Evolutionary conservation across 768 basidiomycete genomes (phyloP), one percentile per base, ranked within the genome.

Genomic region (Artomyces pyxidatus): DNA sequence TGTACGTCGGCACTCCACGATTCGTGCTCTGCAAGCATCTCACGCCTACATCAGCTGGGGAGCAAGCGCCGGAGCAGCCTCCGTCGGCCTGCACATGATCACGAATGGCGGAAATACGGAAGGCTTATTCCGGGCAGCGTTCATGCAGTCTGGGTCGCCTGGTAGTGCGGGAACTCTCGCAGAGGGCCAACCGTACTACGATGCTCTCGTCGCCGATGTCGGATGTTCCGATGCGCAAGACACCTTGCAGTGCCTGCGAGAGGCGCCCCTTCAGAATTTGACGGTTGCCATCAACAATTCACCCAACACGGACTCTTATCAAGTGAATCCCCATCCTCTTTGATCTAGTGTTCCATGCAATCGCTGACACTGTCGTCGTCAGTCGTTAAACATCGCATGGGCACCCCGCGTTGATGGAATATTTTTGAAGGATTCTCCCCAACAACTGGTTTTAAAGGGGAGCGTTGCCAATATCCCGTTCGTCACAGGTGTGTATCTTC

Each of bases 41-140:
- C 28, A 2, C 39, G 3, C 17, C 8, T 19, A 3, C 3, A n/a
- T 12, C 27, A 56, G 55, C n/a, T 56, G 53, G 39, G 71, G 71
- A 2, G 56, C 70, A 45, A 61, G 58, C 1, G 68, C 70, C 1
- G 71, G 71, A 6, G 67, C 69, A 11, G 63, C 65, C 42, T 55
- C 53, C 32, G 60, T 65, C 25, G 49, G 54, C 6, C 30, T 61
- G 48, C 64, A 66, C 16, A 42, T 58, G 30, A 11, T 56, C 0
- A 39, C 55, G 7, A 53, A 58, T 35, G 41, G 46, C 27, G 57
- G 57, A 12, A 37, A 50, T 12, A 23, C 39, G 14, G 57, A 53
- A 14, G 51, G 51, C 6, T 42, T 58, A 0, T 58, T 56, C 49
- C 43, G 48, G 2, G 57, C 42, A 3, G 57, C 51, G 2, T 43